Evolutionary conservation across 2,329 filamentous ascomycete genomes (phyloP), one percentile per base, ranked within the genome.

Genomic region (Pseudogymnoascus sp.): DNA sequence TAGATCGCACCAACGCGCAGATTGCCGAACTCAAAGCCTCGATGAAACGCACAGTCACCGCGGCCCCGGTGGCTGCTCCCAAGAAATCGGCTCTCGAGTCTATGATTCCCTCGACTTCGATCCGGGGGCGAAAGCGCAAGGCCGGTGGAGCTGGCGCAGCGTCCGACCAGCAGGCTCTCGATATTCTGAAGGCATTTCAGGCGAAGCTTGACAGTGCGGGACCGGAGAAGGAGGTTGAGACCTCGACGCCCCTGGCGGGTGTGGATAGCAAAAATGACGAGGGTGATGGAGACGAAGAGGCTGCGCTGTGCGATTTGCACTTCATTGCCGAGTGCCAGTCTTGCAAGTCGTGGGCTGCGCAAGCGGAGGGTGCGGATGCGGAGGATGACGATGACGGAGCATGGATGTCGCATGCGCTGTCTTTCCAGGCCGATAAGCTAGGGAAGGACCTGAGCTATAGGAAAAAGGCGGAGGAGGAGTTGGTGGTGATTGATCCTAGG

Each of bases 321-420:
- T 99, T 97, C 73, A 95, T 99, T 65, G 89, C 89, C 57, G 90
- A 95, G 68, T 99, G 94, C 73, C 91, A 96, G 71, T 96, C 91
- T 47, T 97, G 94, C 73, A 85, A 84, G 62, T 83, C 87, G 0
- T 96, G 92, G 91, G 89, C 95, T 69, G 71, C 72, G 5, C 71
- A 75, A 36, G 67, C 67, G 14, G 74, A 76, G 9, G 80, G 78
- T 39, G 83, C 79, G 3, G 77, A 79, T 11, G 78, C 81, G 20
- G 77, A 77, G 2, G 83, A 86, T 3, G 81, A 80, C 66, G 82
- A 84, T 62, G 84, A 84, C 57, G 79, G 82, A 57, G 86, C 85
- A 6, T 97, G 93, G 92, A 90, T 97, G 85, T 84, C 84, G 3
- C 93, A 97, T 72, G 80, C 84, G 8, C 78, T 99, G 36, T 90